Percentiles rank a stretch among this genome's conserved stretches.
Conservation (phyloP, 129 eudicot genomes). For the Glebionis coronaria region DNA sequence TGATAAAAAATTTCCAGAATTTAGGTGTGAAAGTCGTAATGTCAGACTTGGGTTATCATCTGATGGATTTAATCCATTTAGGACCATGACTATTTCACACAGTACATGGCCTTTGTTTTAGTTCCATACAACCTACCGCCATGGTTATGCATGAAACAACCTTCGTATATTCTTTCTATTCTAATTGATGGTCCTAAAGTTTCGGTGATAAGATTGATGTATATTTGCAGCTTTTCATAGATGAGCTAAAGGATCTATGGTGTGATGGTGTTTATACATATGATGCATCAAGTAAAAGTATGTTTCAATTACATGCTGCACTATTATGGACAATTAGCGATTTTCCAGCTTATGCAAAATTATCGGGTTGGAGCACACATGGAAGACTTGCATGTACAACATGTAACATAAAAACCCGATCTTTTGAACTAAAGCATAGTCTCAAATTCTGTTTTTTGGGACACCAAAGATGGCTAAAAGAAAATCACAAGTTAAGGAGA, state of each 20-base stretch:
- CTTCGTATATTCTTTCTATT: conserved; percentile 15
- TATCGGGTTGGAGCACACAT: conserved; percentile 21
- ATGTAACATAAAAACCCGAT: too few species aligned
- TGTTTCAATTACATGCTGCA: background rate
- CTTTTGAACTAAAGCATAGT: conserved; percentile 11
- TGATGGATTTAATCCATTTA: too few species aligned
- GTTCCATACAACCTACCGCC: conserved; percentile 24
- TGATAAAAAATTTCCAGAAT: too few species aligned
- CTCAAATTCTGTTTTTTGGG: background rate
- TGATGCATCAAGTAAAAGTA: conserved; percentile 16
- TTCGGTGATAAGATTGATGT: conserved; percentile 28
- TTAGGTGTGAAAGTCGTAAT: too few species aligned
- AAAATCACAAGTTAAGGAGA: conserved; percentile 10
- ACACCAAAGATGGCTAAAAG: conserved; percentile 15
- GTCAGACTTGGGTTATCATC: too few species aligned
- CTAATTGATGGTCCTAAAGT: conserved; percentile 23
- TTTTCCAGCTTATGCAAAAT: conserved; percentile 14
- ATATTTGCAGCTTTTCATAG: conserved; percentile 22
- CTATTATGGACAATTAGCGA: conserved; percentile 22
- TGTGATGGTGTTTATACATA: conserved; percentile 6
- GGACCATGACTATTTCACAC: too few species aligned
- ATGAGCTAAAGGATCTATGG: conserved; percentile 21
- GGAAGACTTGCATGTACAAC: conserved; percentile 17
- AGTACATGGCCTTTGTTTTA: conserved; percentile 34
- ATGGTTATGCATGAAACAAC: too few species aligned